Evolutionary conservation across 495 filamentous ascomycete genomes (phyloP).

Genomic region (Diplogelasinospora grovesii): DNA sequence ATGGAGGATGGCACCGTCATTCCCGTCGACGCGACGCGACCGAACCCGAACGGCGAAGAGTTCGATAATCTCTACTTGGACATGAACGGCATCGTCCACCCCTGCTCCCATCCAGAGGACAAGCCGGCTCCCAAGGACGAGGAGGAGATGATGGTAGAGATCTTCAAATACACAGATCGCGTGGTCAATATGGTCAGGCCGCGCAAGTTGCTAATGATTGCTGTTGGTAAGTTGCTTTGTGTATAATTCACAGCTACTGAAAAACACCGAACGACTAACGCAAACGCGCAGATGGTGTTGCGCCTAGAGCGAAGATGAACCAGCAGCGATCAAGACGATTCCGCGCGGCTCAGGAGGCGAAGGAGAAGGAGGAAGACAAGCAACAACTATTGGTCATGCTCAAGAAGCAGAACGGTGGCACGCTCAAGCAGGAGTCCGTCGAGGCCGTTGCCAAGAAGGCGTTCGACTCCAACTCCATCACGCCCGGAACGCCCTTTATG

Average conservation of each 20-base stretch:
- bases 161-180: constrained; percentile 95
- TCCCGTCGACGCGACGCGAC: constrained; percentile 72
- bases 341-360: constrained; percentile 87
- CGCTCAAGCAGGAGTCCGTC: constrained; percentile 50
- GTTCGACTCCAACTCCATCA: constrained; percentile 97
- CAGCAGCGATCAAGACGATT: constrained; percentile 89
- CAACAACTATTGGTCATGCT: constrained; percentile 78
- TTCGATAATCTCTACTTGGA: constrained; percentile 97
- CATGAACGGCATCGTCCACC: constrained; percentile 99
- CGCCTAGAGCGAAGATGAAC: constrained; percentile 94
- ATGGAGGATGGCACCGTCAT: constrained; percentile 71
- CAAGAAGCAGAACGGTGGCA: constrained; percentile 59
- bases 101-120: constrained; percentile 96
- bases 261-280: constrained; percentile 33
- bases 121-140: constrained; percentile 83
- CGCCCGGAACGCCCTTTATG: constrained; percentile 98
- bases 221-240: constrained; percentile 65
- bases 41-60: constrained; percentile 97
- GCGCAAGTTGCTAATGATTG: constrained; percentile 92
- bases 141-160: constrained; percentile 98
- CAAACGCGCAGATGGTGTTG: constrained; percentile 74
- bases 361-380: constrained; percentile 89
- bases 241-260: not conserved
- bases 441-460: constrained; percentile 76
- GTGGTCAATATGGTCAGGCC: constrained; percentile 98